These are phyloP conservation scores for Wakefieldia striispora DNA, from an alignment of 768 basidiomycete species.

Conservation along the genomic window DNA sequence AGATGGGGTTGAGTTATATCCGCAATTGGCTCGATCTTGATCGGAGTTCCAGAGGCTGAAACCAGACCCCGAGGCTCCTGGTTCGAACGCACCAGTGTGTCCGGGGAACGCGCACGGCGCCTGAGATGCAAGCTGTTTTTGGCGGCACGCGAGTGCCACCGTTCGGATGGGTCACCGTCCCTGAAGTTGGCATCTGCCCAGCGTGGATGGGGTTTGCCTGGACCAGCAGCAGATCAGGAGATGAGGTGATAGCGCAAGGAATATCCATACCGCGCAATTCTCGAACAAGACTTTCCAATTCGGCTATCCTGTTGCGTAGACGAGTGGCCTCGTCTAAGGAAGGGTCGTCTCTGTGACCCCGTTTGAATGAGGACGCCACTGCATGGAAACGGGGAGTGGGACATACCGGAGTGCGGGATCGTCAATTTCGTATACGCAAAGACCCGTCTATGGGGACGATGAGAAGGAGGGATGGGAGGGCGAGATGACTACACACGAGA, in stretches of 20 bases:
- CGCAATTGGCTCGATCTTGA: constrained; percentile 62
- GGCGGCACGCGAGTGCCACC: constrained; percentile 82
- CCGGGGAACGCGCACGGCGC: constrained; percentile 38
- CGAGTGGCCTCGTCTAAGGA: constrained; percentile 84
- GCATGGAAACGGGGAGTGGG: neutral
- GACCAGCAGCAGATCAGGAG: constrained; percentile 9
- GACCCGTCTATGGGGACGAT: constrained; percentile 62
- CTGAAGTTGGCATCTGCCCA: constrained; percentile 81
- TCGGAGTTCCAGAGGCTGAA: constrained; percentile 53
- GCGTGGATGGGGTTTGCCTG: constrained; percentile 84
- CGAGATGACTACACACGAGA: constrained; percentile 47
- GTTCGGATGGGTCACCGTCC: constrained; percentile 78
- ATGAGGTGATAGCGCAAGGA: constrained; percentile 7
- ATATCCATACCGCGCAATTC: constrained; percentile 69
- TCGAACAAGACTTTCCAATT: constrained; percentile 88
- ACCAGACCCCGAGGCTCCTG: constrained; percentile 40
- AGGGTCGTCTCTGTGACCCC: constrained; percentile 71
- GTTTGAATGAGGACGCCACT: neutral
- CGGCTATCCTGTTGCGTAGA: constrained; percentile 83
- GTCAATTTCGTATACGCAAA: constrained; percentile 94
- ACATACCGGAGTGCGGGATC: constrained; percentile 74
- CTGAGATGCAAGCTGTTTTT: constrained; percentile 56
- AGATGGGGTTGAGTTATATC: constrained; percentile 51
- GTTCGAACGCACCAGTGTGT: constrained; percentile 31
- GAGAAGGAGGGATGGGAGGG: constrained; percentile 4